phyloP scores from a whole-genome alignment of 1,284 basidiomycete species.

The Gymnopus androsaceus region DNA sequence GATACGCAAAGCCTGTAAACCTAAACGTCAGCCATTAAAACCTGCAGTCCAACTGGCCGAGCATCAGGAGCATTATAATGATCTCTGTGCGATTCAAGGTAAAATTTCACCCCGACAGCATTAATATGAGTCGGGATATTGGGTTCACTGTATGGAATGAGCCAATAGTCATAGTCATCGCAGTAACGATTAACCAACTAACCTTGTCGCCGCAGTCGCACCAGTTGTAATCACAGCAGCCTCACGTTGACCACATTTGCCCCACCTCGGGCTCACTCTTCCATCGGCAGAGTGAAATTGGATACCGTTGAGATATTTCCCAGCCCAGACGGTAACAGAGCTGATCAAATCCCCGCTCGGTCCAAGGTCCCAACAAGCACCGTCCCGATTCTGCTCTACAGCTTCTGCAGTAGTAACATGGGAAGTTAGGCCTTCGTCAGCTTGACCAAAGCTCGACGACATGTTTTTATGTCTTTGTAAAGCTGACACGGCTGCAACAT shows the following conservation, averaged over 20 bases:
- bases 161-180: neutral
- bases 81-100: neutral
- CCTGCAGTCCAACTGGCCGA: neutral
- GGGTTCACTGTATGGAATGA: neutral
- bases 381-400: neutral
- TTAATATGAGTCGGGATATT: neutral
- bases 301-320: neutral
- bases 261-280: neutral
- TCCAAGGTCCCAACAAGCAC: constrained; percentile 1
- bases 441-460: neutral
- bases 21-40: neutral
- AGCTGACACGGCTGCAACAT: neutral
- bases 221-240: neutral
- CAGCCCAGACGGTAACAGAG: neutral
- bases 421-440: neutral
- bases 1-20: too few species aligned
- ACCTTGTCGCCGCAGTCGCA: neutral
- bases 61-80: neutral
- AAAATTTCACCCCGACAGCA: neutral
- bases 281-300: neutral
- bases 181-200: neutral
- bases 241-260: neutral
- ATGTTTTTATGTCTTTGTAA: neutral
- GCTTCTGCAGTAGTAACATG: neutral
- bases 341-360: neutral